Base-by-base conservation (phyloP, 1,284 basidiomycete genomes). In the Peniophora sp. region DNA sequence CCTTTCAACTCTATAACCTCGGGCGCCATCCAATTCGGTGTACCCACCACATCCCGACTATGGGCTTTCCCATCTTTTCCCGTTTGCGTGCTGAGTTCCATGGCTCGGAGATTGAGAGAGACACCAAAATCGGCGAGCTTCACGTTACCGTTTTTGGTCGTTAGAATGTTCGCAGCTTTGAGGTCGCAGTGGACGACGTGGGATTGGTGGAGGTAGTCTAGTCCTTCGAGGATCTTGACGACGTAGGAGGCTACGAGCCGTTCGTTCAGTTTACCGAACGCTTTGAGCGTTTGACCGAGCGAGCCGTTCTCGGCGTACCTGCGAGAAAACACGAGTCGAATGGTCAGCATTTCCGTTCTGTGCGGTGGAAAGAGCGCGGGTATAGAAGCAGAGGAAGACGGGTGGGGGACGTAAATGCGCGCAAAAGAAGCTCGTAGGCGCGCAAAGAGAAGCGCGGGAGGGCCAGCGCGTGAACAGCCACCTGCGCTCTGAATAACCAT, bases 121-220 rank as follows among this genome's bases (percentile, higher is more conserved):
- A 99, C 91, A 53, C 96, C 96, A 68, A 99, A 98, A 68, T 99
- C 96, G 32, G 96, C 95, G 11, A 99, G 78, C 71, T 99, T 99
- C 68, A 98, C 90, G 65, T 99, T 97, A 32, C 96, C 96, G 52
- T 87, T 92, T 70, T 93, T 92, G 53, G 97, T 97, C 49, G 96
- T 97, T 39, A 99, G 79, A 65, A 99, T 98, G 67, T 98, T 99
- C 52, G 97, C 96, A 1, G 96, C 95, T 69, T 99, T 99, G 66
- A 98, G 86, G 69, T 99, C 96, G 62, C 93, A 90, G 59, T 90
- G 87, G 12, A 90, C 87, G 51, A 90, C 87, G 55, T 91, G 83
- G 62, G 82, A 83, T 56, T 74, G 72, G 65, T 97, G 92, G 12
- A 97, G 79, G 63, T 96, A 97, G 61, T 92, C 79, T 48, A 97